Percentiles rank a stretch among this genome's conserved stretches.
phyloP scores from a whole-genome alignment of 768 basidiomycete species.

The Albatrellus ellisii region DNA sequence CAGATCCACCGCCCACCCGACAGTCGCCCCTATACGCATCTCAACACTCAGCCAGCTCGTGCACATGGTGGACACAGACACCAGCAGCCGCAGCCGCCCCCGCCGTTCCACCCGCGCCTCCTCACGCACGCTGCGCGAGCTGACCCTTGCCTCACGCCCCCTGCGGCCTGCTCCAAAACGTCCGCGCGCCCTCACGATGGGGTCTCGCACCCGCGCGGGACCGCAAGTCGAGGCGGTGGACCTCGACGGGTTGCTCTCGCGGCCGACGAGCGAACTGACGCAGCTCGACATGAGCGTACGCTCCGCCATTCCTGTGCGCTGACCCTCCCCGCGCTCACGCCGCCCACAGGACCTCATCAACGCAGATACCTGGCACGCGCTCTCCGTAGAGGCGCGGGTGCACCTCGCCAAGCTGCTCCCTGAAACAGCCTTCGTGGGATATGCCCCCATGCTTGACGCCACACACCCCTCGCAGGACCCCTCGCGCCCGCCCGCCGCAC shows the following conservation, averaged over 20 bases:
- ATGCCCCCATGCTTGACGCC: constrained; percentile 19
- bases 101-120: not conserved
- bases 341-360: constrained; percentile 34
- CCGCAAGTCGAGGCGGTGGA: not conserved
- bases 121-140: not conserved
- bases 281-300: constrained; percentile 16
- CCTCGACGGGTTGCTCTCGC: not conserved
- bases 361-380: constrained; percentile 28
- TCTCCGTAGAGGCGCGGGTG: constrained; percentile 28
- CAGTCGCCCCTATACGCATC: no score
- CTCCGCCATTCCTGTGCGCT: not conserved
- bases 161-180: no score
- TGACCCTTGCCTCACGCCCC: not conserved
- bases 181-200: no score
- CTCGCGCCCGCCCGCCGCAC: not conserved
- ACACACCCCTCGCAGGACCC: constrained; percentile 24
- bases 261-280: constrained; percentile 1
- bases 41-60: no score
- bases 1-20: no score
- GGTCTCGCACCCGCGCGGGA: not conserved
- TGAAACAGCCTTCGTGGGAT: constrained; percentile 29
- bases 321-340: constrained; percentile 4
- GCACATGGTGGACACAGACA: no score
- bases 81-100: no score
- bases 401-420: constrained; percentile 30